Percentiles rank a stretch among this genome's conserved stretches.
Conservation (phyloP, 1,284 basidiomycete species). For the Trametes sp. region DNA sequence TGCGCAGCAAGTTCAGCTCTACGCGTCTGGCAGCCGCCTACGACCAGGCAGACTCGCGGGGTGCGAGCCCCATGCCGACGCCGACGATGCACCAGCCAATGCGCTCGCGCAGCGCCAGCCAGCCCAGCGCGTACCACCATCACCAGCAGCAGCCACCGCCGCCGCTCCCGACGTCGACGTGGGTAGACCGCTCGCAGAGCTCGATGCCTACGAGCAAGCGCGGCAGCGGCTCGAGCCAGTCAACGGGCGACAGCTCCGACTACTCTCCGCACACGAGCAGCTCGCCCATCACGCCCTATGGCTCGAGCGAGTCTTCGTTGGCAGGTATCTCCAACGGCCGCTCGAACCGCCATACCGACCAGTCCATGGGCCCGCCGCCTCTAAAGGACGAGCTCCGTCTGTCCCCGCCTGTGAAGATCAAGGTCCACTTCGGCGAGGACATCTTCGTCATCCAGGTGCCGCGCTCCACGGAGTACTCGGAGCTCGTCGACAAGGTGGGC, state of each 20-base stretch:
- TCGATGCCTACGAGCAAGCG: slow-evolving; percentile 68
- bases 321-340: slow-evolving; percentile 57
- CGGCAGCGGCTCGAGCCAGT: slow-evolving; percentile 82
- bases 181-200: slow-evolving; percentile 58
- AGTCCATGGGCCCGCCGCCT: slow-evolving; percentile 59
- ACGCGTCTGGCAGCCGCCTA: slow-evolving; percentile 64
- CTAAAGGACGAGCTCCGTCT: slow-evolving; percentile 49
- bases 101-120: slow-evolving; percentile 78
- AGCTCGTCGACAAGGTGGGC: slow-evolving; percentile 89
- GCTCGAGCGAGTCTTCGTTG: slow-evolving; percentile 82
- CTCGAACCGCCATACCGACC: slow-evolving; percentile 58
- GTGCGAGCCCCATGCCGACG: slow-evolving; percentile 34
- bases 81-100: slow-evolving; percentile 41
- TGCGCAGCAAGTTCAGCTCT: slow-evolving; percentile 78
- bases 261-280: slow-evolving; percentile 82
- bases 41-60: slow-evolving; percentile 46
- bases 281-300: slow-evolving; percentile 84
- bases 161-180: slow-evolving; percentile 61
- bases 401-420: slow-evolving; percentile 74
- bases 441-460: slow-evolving; percentile 93
- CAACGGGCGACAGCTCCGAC: slow-evolving; percentile 78
- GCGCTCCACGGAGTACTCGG: slow-evolving; percentile 76
- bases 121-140: slow-evolving; percentile 73
- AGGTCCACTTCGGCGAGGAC: slow-evolving; percentile 90
- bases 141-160: slow-evolving; percentile 59